Evolutionary conservation across 2,329 filamentous ascomycete species (phyloP).

Genomic region (Microthyrium microscopicum): DNA sequence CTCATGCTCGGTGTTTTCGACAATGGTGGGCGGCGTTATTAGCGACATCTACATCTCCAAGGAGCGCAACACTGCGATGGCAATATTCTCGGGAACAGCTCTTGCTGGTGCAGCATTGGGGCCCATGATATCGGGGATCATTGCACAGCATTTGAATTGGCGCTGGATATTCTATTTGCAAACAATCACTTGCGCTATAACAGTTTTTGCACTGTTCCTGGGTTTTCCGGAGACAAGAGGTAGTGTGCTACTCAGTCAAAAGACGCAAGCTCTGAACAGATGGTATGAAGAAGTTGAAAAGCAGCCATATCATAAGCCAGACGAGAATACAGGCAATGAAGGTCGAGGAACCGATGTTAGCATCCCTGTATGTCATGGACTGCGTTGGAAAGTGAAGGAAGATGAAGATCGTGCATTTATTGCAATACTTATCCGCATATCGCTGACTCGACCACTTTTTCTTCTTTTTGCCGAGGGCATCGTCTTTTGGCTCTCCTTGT

Average conservation of each 20-base stretch:
- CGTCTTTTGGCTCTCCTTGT: conserved; percentile 75
- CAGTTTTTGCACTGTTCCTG: conserved; percentile 47
- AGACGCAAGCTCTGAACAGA: conserved; percentile 54
- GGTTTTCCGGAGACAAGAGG: conserved; percentile 74
- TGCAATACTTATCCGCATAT: conserved; percentile 52
- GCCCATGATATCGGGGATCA: conserved; percentile 52
- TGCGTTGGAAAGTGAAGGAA: conserved; percentile 65
- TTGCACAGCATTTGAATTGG: conserved; percentile 54
- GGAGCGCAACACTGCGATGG: conserved; percentile 78
- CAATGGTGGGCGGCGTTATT: conserved; percentile 84
- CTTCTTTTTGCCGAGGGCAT: conserved; percentile 61
- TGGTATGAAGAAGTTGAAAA: conserved; percentile 64
- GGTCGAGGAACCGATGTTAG: no score
- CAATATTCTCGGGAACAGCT: conserved; percentile 65
- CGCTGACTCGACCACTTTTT: conserved; percentile 61
- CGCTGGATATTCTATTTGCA: conserved; percentile 86
- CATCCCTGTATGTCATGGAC: conserved; percentile 31
- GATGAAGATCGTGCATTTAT: conserved; percentile 62
- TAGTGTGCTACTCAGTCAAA: conserved; percentile 60
- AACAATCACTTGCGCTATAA: conserved; percentile 46
- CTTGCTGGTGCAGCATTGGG: conserved; percentile 67
- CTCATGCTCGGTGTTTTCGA: conserved; percentile 66
- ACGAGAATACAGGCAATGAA: no score
- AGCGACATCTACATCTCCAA: conserved; percentile 64
- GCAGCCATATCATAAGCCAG: not conserved